Evolutionary conservation across 371 early-diverging fungal species (phyloP).

Genomic region (Umbelopsis sp.): DNA sequence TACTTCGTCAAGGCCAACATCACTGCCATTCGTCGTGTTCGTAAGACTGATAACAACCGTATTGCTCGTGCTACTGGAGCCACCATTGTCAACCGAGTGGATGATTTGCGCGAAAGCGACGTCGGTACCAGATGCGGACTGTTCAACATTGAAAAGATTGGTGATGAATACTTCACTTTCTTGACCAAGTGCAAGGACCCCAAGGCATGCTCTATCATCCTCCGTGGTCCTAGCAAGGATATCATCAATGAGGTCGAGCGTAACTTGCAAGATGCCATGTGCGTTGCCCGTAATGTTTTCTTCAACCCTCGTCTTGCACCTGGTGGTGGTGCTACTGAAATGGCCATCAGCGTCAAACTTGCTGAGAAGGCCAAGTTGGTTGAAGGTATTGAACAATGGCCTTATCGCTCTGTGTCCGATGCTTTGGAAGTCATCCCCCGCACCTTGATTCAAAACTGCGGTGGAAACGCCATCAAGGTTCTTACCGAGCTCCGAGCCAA

Average conservation of each 20-base stretch:
- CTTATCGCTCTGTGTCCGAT: slow-evolving; percentile 93
- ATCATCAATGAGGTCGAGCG: slow-evolving; percentile 99
- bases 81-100: slow-evolving; percentile 96
- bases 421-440: slow-evolving; percentile 99
- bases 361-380: slow-evolving; percentile 89
- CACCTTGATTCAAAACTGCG: slow-evolving; percentile 98
- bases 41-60: slow-evolving; percentile 99
- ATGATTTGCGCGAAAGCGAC: slow-evolving; percentile 95
- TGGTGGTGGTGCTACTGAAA: slow-evolving; percentile 99
- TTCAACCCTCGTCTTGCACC: slow-evolving; percentile 93
- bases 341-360: slow-evolving; percentile 93
- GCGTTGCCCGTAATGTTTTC: slow-evolving; percentile 98
- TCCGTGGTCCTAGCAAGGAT: slow-evolving; percentile 99
- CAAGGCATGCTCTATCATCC: slow-evolving; percentile 98
- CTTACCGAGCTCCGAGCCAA: slow-evolving; percentile 96
- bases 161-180: slow-evolving; percentile 98
- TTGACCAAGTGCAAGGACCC: slow-evolving; percentile 95
- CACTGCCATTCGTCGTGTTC: slow-evolving; percentile 98
- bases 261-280: slow-evolving; percentile 99
- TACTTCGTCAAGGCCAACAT: slow-evolving; percentile 97
- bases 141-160: slow-evolving; percentile 97
- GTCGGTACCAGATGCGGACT: slow-evolving; percentile 96
- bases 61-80: slow-evolving; percentile 98
- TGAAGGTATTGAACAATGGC: slow-evolving; percentile 95
- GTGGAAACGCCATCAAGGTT: slow-evolving; percentile 95